Evolutionary conservation across 2,329 filamentous ascomycete genomes (phyloP), one percentile per base, ranked within the genome.

Genomic region (Venturia effusa): DNA sequence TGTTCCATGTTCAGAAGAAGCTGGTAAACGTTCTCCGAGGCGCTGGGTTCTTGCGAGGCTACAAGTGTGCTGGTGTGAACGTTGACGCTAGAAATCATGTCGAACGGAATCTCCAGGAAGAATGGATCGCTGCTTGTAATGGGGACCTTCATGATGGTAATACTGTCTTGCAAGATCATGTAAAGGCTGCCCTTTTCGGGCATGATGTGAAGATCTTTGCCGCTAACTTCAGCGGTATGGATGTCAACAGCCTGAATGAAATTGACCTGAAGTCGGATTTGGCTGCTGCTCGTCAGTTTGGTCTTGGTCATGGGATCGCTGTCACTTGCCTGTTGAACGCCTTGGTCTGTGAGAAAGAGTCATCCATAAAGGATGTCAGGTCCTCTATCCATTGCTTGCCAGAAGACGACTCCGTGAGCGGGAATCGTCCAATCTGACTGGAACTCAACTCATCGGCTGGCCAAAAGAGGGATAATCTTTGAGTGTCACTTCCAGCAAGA

Each of bases 391-490:
- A 60, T 30, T 60, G 34, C n/a, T 43, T 60, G 4, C 59, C 59
- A 22, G 51, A 57, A 57, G 51, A 57, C 51, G 27, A 15, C 15
- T 57, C 51, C 3, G 22, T 43, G 34, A 60, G 40, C 32, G 59
- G 59, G 27, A 60, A 60, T 39, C 59, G 34, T 37, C 40, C 43
- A 15, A 60, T 43, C n/a, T 40, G 40, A 40, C 40, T 40, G 13
- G 59, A 41, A n/a, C 34, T 37, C 34, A 60, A 37, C 40, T 40
- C 40, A 22, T 60, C 59, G 15, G 59, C 24, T 40, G 59, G 59
- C 59, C 59, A 60, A n/a, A 60, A 60, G 22, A 60, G 40, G 13
- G 40, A 60, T n/a, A 60, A 60, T 19, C 59, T 40, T 37, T 60
- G 59, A 10, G 32, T 40, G n/a, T 60, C 40, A 34, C 51, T 57